Evolutionary conservation across 352 stramenopile genomes (phyloP), one percentile per base, ranked within the genome.

Genomic region (Pythium pyrilobum): DNA sequence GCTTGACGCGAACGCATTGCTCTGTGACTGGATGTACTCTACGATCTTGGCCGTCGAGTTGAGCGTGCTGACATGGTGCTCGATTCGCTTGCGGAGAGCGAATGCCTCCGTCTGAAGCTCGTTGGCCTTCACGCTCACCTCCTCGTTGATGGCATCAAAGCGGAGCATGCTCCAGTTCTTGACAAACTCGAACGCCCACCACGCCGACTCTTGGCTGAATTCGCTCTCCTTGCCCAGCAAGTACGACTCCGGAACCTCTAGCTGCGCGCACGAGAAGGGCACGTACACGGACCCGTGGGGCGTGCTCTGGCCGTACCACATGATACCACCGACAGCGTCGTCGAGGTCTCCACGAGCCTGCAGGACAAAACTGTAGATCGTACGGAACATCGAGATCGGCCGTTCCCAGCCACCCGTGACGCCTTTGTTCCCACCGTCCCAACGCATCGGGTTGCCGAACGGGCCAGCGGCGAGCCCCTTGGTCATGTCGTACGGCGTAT

Each of bases 351-450:
- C 29, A 7, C 72, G 58, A 11, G 67, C 62, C 16, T 86, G 75
- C 5, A 76, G 36, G 13, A 78, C 62, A 57, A 96, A 95, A 39
- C 72, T 87, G 55, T 74, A 86, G 25, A 84, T 64, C 37, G 87
- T 96, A 24, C 89, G 84, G 56, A 88, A 95, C 23, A 96, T 74
- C 15, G 85, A 95, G 59, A 97, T 96, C 0, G 84, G 63, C 13
- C 89, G 77, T 58, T 95, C 85, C 72, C 85, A 92, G 33, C 70
- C 74, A 11, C 83, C 83, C 6, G 46, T 37, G 8, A 80, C 63
- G 18, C 61, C 67, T 25, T 81, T 67, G 41, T 52, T 62, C 44
- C 59, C 55, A 23, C 77, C 71, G 41, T 83, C 77, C 56, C 76
- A 96, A 20, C 87, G 77, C 62, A 96, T 73, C 7, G 87, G 87